These are phyloP conservation scores for Umbelopsis sp. DNA, from an alignment of 371 early-diverging fungal genomes.

Conservation along the genomic window DNA sequence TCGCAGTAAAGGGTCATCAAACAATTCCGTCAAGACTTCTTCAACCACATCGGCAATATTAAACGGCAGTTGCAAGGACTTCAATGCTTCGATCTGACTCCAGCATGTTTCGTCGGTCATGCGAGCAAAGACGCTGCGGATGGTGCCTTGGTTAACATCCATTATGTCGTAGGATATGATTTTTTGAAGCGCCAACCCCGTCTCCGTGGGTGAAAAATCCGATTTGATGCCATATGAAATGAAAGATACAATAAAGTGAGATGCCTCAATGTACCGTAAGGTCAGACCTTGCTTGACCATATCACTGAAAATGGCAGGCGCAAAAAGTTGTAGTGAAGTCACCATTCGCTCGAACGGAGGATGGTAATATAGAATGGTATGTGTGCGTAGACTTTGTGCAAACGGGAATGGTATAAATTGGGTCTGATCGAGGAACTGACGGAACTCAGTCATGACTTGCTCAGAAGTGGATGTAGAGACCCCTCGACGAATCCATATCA, in stretches of 20 bases:
- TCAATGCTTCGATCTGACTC: constrained; percentile 16
- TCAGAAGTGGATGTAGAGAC: neutral
- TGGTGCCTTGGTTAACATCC: neutral
- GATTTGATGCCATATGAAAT: constrained; percentile 18
- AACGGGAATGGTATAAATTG: constrained; percentile 21
- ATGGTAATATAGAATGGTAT: constrained; percentile 18
- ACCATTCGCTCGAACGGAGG: constrained; percentile 19
- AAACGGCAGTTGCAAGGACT: constrained; percentile 12
- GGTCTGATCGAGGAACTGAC: neutral
- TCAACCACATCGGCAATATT: constrained; percentile 4
- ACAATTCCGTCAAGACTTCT: constrained; percentile 9
- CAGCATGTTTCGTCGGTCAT: constrained; percentile 19
- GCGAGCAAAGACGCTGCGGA: constrained; percentile 11
- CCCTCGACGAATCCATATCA: constrained; percentile 12
- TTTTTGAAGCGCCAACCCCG: constrained; percentile 3
- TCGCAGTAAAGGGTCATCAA: constrained; percentile 3
- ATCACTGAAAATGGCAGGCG: neutral
- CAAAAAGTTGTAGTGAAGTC: constrained; percentile 16
- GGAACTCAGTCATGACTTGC: constrained; percentile 9
- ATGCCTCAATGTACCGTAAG: constrained; percentile 15
- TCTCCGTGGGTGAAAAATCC: neutral
- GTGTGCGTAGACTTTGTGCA: constrained; percentile 14
- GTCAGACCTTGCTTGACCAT: constrained; percentile 11
- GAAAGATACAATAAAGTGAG: constrained; percentile 17
- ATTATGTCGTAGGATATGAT: constrained; percentile 15